Conservation (phyloP, 2,329 filamentous ascomycete species). For the Herpotrichia juniperi region DNA sequence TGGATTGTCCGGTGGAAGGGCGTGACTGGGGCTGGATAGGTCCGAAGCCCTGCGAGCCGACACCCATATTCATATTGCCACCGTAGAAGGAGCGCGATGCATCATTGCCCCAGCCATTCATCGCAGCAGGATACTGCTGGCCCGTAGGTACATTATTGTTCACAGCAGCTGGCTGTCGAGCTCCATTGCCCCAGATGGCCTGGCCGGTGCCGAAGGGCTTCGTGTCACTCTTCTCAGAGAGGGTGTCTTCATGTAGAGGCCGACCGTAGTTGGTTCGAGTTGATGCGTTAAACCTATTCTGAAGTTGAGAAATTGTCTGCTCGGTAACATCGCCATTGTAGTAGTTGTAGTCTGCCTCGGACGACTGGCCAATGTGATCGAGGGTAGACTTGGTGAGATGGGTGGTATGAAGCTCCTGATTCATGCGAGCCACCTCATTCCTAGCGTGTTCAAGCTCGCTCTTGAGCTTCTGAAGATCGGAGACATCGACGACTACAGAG, state of each 20-base stretch:
- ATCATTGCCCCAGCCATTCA: slow-evolving; percentile 33
- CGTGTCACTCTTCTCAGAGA: slow-evolving; percentile 63
- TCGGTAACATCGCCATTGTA: slow-evolving; percentile 53
- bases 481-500: slow-evolving; percentile 48
- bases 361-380: slow-evolving; percentile 60
- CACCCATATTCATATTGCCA: slow-evolving; percentile 10
- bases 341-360: slow-evolving; percentile 57
- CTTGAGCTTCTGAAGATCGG: slow-evolving; percentile 72
- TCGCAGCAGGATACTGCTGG: slow-evolving; percentile 15
- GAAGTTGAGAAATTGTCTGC: slow-evolving; percentile 57
- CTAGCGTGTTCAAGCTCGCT: slow-evolving; percentile 74
- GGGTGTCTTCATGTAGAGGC: slow-evolving; percentile 58
- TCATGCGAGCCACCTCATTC: slow-evolving; percentile 72
- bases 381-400: slow-evolving; percentile 66
- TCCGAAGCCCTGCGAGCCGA: slow-evolving; percentile 27
- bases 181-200: slow-evolving; percentile 59
- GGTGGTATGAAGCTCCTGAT: slow-evolving; percentile 71
- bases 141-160: slow-evolving; percentile 4
- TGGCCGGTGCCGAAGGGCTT: slow-evolving; percentile 61
- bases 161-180: neutral
- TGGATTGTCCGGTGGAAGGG: slow-evolving; percentile 22
- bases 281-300: slow-evolving; percentile 58
- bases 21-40: slow-evolving; percentile 27
- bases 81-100: slow-evolving; percentile 26
- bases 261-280: slow-evolving; percentile 51